phyloP scores from a whole-genome alignment of 192 early-diverging fungal genomes.

The Geranomyces michiganensis region DNA sequence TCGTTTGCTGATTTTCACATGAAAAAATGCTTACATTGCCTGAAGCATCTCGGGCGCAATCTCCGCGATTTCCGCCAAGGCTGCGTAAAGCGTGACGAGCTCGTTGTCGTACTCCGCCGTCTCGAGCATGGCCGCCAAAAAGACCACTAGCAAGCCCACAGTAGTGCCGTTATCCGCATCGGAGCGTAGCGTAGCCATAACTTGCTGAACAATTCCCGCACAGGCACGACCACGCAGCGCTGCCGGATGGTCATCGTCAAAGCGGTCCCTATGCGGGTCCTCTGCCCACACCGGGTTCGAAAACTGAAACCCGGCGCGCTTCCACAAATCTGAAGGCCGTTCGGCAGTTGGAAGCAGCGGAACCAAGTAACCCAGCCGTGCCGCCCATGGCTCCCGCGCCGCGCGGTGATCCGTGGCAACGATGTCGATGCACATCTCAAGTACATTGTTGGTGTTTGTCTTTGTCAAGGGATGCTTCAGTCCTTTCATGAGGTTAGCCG shows the following conservation, averaged over 20 bases:
- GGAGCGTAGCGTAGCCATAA: neutral
- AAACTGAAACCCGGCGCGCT: slow-evolving; percentile 48
- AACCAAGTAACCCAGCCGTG: slow-evolving; percentile 76
- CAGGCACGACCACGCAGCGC: neutral
- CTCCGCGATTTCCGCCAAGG: slow-evolving; percentile 74
- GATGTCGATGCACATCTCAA: slow-evolving; percentile 2
- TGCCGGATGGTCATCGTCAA: neutral
- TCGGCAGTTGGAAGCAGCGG: slow-evolving; percentile 80
- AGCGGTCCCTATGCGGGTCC: neutral
- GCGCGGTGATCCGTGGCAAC: slow-evolving; percentile 12
- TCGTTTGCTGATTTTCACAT: slow-evolving; percentile 19
- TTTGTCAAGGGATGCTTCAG: slow-evolving; percentile 77
- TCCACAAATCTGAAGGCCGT: slow-evolving; percentile 32
- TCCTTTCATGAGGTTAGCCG: slow-evolving; percentile 80
- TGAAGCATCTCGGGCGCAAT: slow-evolving; percentile 73
- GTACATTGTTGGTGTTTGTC: slow-evolving; percentile 59
- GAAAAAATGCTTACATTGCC: slow-evolving; percentile 62
- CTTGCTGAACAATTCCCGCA: slow-evolving; percentile 2
- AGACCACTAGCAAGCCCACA: slow-evolving; percentile 48
- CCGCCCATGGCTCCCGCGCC: neutral
- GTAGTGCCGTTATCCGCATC: slow-evolving; percentile 21
- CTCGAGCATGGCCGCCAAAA: slow-evolving; percentile 71
- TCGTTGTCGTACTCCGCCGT: slow-evolving; percentile 74
- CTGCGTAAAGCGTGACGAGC: slow-evolving; percentile 72
- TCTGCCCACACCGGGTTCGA: neutral